Evolutionary conservation across 768 basidiomycete genomes (phyloP).

Genomic region (Dacryopinax primogenitus): DNA sequence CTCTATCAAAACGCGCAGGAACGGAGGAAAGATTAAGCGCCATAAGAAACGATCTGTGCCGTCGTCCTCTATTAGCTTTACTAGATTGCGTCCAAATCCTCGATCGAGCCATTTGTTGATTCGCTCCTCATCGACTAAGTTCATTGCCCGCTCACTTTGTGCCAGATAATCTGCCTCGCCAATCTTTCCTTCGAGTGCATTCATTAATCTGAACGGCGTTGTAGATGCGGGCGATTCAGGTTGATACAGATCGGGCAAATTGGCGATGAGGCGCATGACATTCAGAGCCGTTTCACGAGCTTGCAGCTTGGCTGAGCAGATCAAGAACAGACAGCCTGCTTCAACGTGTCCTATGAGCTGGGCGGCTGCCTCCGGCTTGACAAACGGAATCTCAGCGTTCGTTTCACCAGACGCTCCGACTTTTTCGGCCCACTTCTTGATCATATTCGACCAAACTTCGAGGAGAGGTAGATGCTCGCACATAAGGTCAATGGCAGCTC

Average conservation of each 20-base stretch:
- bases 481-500: conserved; percentile 47
- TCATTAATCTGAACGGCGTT: background rate
- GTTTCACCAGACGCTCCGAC: conserved; percentile 33
- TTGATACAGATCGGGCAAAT: background rate
- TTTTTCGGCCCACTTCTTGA: conserved; percentile 53
- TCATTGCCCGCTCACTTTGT: conserved; percentile 9
- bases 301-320: conserved; percentile 40
- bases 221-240: background rate
- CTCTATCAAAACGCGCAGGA: conserved; percentile 47
- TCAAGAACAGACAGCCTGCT: conserved; percentile 52
- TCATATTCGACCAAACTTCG: conserved; percentile 56
- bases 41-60: conserved; percentile 59
- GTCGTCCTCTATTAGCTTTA: conserved; percentile 22
- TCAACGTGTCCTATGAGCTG: conserved; percentile 48
- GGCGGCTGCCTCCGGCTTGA: background rate
- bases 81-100: background rate
- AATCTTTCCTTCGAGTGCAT: conserved; percentile 7
- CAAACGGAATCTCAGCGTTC: background rate
- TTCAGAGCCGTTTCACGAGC: conserved; percentile 52
- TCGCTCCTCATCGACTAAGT: background rate
- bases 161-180: background rate
- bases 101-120: background rate
- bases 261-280: conserved; percentile 43
- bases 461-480: conserved; percentile 57
- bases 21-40: conserved; percentile 55